phyloP scores from a whole-genome alignment of 331 rosid species.

The Rhamnella rubrinervis region DNA sequence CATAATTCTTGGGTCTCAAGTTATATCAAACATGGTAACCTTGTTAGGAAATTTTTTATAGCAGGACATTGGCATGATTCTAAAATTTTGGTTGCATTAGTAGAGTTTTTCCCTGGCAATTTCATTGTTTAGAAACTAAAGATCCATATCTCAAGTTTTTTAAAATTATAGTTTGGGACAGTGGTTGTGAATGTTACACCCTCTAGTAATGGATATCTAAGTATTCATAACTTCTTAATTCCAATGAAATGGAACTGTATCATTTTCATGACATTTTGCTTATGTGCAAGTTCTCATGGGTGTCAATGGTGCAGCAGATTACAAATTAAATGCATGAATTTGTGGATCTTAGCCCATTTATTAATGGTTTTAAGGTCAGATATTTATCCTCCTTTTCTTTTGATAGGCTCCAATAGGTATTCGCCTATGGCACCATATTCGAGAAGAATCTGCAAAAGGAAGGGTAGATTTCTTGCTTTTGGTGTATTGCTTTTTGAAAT shows the following conservation, averaged over 20 bases:
- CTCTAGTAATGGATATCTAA: not conserved
- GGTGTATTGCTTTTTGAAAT: conserved; percentile 12
- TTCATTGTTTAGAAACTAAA: not conserved
- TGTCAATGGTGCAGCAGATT: conserved; percentile 2
- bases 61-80: not conserved
- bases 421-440: conserved; percentile 61
- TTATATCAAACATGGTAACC: conserved; percentile 7
- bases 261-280: not conserved
- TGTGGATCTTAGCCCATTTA: not conserved
- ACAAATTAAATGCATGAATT: not conserved
- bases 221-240: not conserved
- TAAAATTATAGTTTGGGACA: conserved; percentile 1
- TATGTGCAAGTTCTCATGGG: conserved; percentile 10
- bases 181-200: conserved; percentile 13
- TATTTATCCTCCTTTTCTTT: conserved; percentile 7
- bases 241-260: not conserved
- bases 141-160: conserved; percentile 4
- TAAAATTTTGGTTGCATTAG: not conserved
- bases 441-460: conserved; percentile 67
- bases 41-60: conserved; percentile 13
- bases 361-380: not conserved
- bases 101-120: not conserved
- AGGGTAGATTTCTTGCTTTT: conserved; percentile 46
- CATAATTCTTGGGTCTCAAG: conserved; percentile 2
- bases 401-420: conserved; percentile 75